Base-by-base conservation (phyloP, 2,329 filamentous ascomycete genomes). In the Pseudogymnoascus verrucosus region DNA sequence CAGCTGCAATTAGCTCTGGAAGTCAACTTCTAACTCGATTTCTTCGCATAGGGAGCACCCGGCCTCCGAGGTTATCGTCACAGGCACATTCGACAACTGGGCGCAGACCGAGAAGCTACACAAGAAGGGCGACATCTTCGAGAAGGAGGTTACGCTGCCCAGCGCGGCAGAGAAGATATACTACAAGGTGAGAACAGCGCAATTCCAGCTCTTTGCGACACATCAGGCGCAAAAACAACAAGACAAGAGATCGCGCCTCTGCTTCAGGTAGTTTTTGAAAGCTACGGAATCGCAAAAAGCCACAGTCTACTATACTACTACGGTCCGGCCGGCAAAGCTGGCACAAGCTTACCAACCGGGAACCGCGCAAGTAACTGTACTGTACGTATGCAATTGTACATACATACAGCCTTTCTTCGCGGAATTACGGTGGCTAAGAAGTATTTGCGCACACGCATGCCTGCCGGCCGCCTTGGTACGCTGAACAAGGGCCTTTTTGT, bases 61-160 rank as follows among this genome's bases (percentile, higher is more conserved):
- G 71, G 93, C 87, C 71, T 91, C 90, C 74, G 83, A 87, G 69
- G 93, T 98, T 76, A 93, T 89, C 77, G 95, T 98, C 71, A 98
- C 93, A 42, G 95, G 95, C 74, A 93, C 90, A 67, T 98, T 98
- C 75, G 93, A 98, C 78, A 84, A 91, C 79, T 99, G 95, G 95
- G 83, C 84, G 69, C 93, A 95, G 82, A 91, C 86, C 64, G 85
- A 93, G 75, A 85, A 89, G 79, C 84, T 99, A 64, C 87, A 92
- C 59, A 91, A 91, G 78, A 82, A 86, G 42, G 89, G 84, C 73
- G 80, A 86, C 67, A 71, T 82, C 70, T 96, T 96, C 76, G 82
- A 89, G 77, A 96, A 96, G 81, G 85, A 85, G 36, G 91, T 99
- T 65, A 79, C 84, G 62, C 81, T 98, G 36, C 80, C 88, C 60